phyloP scores from a whole-genome alignment of 2,329 filamentous ascomycete genomes.

The Rhinocladiella mackenziei region DNA sequence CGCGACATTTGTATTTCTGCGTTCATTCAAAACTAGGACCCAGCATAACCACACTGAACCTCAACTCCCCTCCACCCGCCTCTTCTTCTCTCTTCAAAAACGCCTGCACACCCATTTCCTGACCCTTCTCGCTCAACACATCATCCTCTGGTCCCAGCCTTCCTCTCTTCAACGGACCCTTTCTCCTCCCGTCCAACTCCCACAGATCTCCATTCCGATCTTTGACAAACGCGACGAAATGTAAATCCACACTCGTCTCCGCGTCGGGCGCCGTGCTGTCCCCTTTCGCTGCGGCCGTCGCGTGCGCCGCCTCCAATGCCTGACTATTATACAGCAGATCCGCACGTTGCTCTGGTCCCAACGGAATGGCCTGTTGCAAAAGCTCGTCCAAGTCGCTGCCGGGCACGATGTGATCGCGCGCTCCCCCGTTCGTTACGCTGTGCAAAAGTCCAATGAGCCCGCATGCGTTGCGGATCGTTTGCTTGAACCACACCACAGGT shows the following conservation, averaged over 20 bases:
- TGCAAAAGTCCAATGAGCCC: slow-evolving; percentile 86
- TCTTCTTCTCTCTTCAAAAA: slow-evolving; percentile 57
- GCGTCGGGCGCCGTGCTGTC: slow-evolving; percentile 75
- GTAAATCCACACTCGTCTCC: slow-evolving; percentile 79
- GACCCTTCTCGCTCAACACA: slow-evolving; percentile 68
- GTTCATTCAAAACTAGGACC: slow-evolving; percentile 54
- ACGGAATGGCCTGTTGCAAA: slow-evolving; percentile 64
- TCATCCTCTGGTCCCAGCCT: slow-evolving; percentile 60
- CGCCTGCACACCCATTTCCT: slow-evolving; percentile 63
- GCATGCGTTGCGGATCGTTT: slow-evolving; percentile 92
- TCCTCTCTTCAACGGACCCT: slow-evolving; percentile 69
- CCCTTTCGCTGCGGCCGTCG: slow-evolving; percentile 68
- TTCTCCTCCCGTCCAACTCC: slow-evolving; percentile 73
- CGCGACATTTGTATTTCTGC: background rate
- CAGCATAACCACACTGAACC: slow-evolving; percentile 61
- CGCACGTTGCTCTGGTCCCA: slow-evolving; percentile 64
- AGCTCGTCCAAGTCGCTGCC: slow-evolving; percentile 51
- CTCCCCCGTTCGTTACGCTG: slow-evolving; percentile 71
- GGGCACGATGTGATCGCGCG: slow-evolving; percentile 57
- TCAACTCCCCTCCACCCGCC: slow-evolving; percentile 52
- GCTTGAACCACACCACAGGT: slow-evolving; percentile 86
- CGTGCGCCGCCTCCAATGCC: slow-evolving; percentile 73
- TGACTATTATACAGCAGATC: slow-evolving; percentile 71
- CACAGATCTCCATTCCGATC: slow-evolving; percentile 66
- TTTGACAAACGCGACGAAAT: slow-evolving; percentile 95